These are phyloP conservation scores for Symbiodinium pilosum DNA, from an alignment of 73 alveolate genomes.

Conservation along the genomic window DNA sequence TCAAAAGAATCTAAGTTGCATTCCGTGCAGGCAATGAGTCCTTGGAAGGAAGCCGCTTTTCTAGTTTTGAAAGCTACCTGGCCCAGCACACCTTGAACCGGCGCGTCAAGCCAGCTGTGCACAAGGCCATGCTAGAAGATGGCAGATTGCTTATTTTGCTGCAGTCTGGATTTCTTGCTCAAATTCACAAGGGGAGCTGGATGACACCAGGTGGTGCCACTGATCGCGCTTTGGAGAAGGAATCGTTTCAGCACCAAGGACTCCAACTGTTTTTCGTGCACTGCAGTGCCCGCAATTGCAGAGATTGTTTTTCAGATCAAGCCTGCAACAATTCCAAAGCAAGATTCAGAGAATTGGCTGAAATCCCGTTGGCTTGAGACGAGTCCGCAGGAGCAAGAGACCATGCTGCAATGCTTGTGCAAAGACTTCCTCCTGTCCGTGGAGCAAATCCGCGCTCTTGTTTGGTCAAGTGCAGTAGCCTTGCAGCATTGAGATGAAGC, in stretches of 20 bases:
- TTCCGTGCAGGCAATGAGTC: background rate
- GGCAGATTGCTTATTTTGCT: no score
- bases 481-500: no score
- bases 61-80: background rate
- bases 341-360: no score
- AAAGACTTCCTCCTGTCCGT: background rate
- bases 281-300: no score
- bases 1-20: background rate
- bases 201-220: conserved; percentile 1
- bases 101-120: conserved; percentile 2
- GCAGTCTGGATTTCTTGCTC: background rate
- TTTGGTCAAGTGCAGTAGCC: background rate
- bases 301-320: no score
- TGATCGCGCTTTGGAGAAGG: background rate
- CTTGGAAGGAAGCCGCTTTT: background rate
- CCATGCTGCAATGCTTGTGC: background rate
- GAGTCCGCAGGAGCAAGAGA: conserved; percentile 23
- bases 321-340: no score
- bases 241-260: background rate
- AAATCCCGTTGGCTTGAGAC: no score
- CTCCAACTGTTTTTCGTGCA: no score
- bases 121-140: background rate
- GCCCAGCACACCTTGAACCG: background rate
- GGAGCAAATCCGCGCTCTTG: background rate
- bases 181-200: background rate